Conservation (phyloP, 495 filamentous ascomycete species). For the Penicillium chermesinum region DNA sequence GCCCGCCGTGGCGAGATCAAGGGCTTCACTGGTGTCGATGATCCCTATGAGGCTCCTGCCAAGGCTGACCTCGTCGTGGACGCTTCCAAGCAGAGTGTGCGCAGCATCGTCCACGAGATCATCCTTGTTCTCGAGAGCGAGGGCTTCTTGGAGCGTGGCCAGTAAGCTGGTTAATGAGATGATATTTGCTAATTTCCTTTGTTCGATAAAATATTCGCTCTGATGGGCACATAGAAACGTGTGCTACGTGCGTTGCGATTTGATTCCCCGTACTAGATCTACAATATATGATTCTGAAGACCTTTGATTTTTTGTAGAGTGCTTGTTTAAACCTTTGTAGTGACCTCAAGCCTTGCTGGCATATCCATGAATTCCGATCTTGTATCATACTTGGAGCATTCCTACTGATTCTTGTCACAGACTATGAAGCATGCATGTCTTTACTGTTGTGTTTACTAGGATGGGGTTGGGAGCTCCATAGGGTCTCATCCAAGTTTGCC, state of each 20-base stretch:
- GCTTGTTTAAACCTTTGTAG: too few species aligned
- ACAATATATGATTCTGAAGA: background rate
- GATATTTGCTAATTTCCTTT: slow-evolving; percentile 12
- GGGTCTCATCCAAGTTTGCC: too few species aligned
- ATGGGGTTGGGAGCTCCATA: too few species aligned
- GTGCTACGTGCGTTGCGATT: slow-evolving; percentile 18
- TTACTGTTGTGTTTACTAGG: too few species aligned
- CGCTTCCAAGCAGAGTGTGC: slow-evolving; percentile 74
- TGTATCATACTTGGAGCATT: too few species aligned
- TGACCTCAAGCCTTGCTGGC: too few species aligned
- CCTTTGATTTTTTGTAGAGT: too few species aligned
- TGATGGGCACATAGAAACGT: slow-evolving; percentile 16
- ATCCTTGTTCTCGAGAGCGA: slow-evolving; percentile 84
- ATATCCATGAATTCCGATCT: too few species aligned
- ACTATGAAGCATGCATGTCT: too few species aligned
- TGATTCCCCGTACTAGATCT: slow-evolving; percentile 21
- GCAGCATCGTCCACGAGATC: slow-evolving; percentile 95
- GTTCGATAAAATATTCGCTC: slow-evolving; percentile 9
- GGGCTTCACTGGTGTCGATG: slow-evolving; percentile 97
- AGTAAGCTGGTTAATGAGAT: slow-evolving; percentile 20
- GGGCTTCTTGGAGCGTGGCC: slow-evolving; percentile 57
- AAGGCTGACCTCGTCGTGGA: slow-evolving; percentile 86
- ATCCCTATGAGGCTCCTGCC: slow-evolving; percentile 83
- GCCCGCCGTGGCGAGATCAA: slow-evolving; percentile 90
- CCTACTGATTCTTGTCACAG: too few species aligned